Base-by-base conservation (phyloP, 164 flowering plant species). In the Tetrastigma voinierianum region DNA sequence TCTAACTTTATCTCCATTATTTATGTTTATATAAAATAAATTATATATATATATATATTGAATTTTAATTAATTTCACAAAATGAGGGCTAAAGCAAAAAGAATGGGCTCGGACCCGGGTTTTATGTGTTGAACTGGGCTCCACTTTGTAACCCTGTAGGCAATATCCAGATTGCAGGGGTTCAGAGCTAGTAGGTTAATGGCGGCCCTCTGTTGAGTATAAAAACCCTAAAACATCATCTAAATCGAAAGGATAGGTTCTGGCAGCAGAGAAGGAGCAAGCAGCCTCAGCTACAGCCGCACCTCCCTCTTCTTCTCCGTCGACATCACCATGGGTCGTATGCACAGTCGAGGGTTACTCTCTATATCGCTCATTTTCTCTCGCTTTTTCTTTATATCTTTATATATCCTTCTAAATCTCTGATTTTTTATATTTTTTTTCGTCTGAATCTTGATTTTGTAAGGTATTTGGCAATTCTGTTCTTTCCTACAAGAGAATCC, bases 381-480 rank as follows among this genome's bases (percentile, higher is more conserved):
- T 24, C 0, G 23, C 56, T 67, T 14, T 62, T 11, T 60, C 12
- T 46, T 18, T 54, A 8, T 67, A 6, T 53, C 0, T 47, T 2
- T 20, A 2, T 69, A 3, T 32, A 8, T 14, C 12, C 46, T n/a
- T 62, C 43, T 46, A 11, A 18, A 10, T 18, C 32, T 49, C n/a
- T 43, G 17, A 20, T 56, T 2, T 8, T n/a, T 12, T 49, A n/a
- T n/a, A n/a, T n/a, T 48, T 16, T 56, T 11, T 1, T 54, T 7
- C 15, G 43, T 45, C 9, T 63, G 20, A 10, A 59, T 53, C 24
- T 32, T 61, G 14, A 15, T 77, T 72, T 44, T 86, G 97, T 12
- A 91, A 91, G 89, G 97, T 88, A 94, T 0, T 70, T 90, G 9
- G n/a, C n/a, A n/a, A n/a, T n/a, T 87, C 96, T 40, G 96, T 92